phyloP scores from a whole-genome alignment of 1,139 yeast species.

The Geotrichum histeridarum region DNA sequence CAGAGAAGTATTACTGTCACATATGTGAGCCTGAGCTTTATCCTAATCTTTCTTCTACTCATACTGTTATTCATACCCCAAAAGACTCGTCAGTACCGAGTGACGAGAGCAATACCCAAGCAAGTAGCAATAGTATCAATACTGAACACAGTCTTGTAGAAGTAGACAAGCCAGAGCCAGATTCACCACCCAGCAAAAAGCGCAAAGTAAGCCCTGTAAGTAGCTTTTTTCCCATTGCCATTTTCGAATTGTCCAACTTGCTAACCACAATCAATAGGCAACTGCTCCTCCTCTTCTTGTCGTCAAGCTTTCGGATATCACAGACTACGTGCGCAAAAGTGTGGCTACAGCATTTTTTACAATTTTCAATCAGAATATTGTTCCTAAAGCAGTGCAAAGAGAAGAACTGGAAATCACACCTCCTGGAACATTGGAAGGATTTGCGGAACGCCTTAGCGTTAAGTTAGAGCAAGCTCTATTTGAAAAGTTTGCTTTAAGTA shows the following conservation, averaged over 20 bases:
- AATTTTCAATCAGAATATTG: slow-evolving; percentile 40
- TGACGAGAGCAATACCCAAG: slow-evolving; percentile 1
- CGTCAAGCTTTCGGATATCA: slow-evolving; percentile 5
- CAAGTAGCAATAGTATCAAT: slow-evolving; percentile 4
- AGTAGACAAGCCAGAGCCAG: background rate
- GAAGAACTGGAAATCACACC: slow-evolving; percentile 31
- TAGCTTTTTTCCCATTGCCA: background rate
- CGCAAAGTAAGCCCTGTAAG: slow-evolving; percentile 6
- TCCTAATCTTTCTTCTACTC: slow-evolving; percentile 27
- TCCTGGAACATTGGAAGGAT: slow-evolving; percentile 42
- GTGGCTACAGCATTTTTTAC: slow-evolving; percentile 41
- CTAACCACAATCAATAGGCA: background rate
- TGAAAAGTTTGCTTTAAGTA: slow-evolving; percentile 36
- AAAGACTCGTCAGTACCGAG: background rate
- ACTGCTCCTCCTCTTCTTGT: background rate
- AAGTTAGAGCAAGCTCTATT: slow-evolving; percentile 42
- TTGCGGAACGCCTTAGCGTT: slow-evolving; percentile 40
- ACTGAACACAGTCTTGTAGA: slow-evolving; percentile 10
- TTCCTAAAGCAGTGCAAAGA: slow-evolving; percentile 40
- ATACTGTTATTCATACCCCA: background rate
- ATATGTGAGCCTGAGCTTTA: slow-evolving; percentile 46
- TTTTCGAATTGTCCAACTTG: background rate
- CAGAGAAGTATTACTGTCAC: slow-evolving; percentile 49
- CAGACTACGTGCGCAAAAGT: slow-evolving; percentile 37
- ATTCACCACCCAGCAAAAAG: slow-evolving; percentile 9